phyloP scores from a whole-genome alignment of 768 basidiomycete genomes.

The Cubamyces sp. region DNA sequence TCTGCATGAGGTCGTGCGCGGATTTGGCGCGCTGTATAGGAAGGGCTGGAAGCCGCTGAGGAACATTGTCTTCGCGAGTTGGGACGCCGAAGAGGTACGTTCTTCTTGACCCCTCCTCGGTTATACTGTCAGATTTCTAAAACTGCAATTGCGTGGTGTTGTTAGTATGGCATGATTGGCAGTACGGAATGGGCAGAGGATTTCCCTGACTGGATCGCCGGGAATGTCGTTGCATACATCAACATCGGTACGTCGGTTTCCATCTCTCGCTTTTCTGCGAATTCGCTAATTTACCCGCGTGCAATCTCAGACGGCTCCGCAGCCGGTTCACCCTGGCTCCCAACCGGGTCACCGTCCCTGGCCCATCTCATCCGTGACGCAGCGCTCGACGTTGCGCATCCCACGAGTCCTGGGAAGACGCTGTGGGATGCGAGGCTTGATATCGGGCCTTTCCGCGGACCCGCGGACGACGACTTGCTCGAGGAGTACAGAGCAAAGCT shows the following conservation, averaged over 20 bases:
- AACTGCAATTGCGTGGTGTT: background rate
- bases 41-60: constrained; percentile 87
- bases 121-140: background rate
- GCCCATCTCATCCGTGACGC: constrained; percentile 71
- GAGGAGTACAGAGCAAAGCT: constrained; percentile 34
- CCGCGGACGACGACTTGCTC: constrained; percentile 50
- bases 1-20: constrained; percentile 76
- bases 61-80: constrained; percentile 75
- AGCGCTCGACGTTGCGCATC: constrained; percentile 76
- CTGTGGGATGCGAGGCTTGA: constrained; percentile 82
- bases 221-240: constrained; percentile 84
- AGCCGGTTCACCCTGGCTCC: constrained; percentile 41
- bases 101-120: background rate
- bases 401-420: constrained; percentile 59
- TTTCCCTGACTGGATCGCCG: constrained; percentile 77
- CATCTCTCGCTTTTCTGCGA: too few relatives aligned
- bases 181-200: constrained; percentile 96
- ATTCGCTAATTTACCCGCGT: too few relatives aligned
- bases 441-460: constrained; percentile 50
- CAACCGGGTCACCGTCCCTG: constrained; percentile 76
- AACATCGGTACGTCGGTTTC: constrained; percentile 52
- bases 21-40: constrained; percentile 68
- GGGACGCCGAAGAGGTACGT: constrained; percentile 76
- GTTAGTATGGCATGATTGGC: constrained; percentile 71
- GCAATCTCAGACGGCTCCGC: constrained; percentile 3